A percentile compares a stretch with the other conserved stretches of the same genome.
phyloP scores from a whole-genome alignment of 179 eudicot genomes.

The Dionaea muscipula region DNA sequence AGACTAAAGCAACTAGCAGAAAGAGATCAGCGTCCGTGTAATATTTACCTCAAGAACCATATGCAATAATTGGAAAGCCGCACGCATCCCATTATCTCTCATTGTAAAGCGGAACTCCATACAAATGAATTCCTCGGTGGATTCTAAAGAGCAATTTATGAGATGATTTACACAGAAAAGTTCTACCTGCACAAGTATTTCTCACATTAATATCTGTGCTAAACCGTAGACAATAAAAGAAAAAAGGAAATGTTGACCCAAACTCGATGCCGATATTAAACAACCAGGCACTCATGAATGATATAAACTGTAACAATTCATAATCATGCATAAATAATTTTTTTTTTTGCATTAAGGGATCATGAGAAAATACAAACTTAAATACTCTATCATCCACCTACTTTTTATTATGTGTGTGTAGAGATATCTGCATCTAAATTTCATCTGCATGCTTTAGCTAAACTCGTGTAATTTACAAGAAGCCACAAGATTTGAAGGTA shows the following conservation, averaged over 20 bases:
- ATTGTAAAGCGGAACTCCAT: constrained; percentile 98
- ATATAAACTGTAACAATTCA: background rate
- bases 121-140: constrained; percentile 93
- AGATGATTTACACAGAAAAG: constrained; percentile 97
- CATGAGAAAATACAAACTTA: background rate
- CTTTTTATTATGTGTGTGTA: too few relatives aligned
- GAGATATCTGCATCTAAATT: too few relatives aligned
- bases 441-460: background rate
- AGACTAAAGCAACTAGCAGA: constrained; percentile 4
- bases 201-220: background rate
- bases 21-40: background rate
- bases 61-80: constrained; percentile 95
- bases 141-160: constrained; percentile 93
- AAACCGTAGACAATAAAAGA: background rate
- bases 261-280: too few relatives aligned
- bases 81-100: constrained; percentile 97
- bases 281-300: too few relatives aligned
- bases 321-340: background rate
- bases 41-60: constrained; percentile 95
- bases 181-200: constrained; percentile 60
- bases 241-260: too few relatives aligned
- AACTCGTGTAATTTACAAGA: background rate
- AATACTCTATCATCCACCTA: background rate
- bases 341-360: background rate
- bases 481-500: background rate